Evolutionary conservation across 495 filamentous ascomycete species (phyloP).

Genomic region (Trichoderma asperelloides): DNA sequence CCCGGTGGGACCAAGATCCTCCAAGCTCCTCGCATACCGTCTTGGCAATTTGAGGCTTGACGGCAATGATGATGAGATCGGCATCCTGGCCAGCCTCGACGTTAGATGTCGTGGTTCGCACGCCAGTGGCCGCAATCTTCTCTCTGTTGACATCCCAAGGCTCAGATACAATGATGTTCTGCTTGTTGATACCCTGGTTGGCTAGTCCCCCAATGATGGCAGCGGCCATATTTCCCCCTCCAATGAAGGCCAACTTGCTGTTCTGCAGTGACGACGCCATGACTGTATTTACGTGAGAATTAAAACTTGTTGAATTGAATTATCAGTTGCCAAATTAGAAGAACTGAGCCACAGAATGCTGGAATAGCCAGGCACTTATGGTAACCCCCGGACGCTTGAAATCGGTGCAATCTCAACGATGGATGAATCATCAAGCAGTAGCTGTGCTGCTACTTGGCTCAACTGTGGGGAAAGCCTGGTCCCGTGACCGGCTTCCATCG

Average conservation of each 20-base stretch:
- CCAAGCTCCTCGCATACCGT: slow-evolving; percentile 26
- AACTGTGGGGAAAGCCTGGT: neutral
- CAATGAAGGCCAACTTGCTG: slow-evolving; percentile 26
- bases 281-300: neutral
- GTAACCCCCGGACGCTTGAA: neutral
- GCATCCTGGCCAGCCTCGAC: slow-evolving; percentile 21
- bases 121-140: slow-evolving; percentile 24
- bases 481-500: slow-evolving; percentile 6
- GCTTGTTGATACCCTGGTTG: slow-evolving; percentile 23
- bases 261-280: neutral
- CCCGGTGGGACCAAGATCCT: slow-evolving; percentile 18
- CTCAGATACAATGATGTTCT: slow-evolving; percentile 36
- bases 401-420: neutral
- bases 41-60: slow-evolving; percentile 30
- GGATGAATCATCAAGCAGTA: neutral
- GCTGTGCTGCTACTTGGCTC: neutral
- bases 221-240: slow-evolving; percentile 30
- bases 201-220: slow-evolving; percentile 31
- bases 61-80: slow-evolving; percentile 26
- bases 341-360: neutral
- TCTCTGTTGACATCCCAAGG: slow-evolving; percentile 28
- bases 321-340: neutral
- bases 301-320: neutral
- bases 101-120: slow-evolving; percentile 27
- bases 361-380: neutral